Evolutionary conservation across 139 green algal species (phyloP).

Genomic region (Tetradesmus obliquus): DNA sequence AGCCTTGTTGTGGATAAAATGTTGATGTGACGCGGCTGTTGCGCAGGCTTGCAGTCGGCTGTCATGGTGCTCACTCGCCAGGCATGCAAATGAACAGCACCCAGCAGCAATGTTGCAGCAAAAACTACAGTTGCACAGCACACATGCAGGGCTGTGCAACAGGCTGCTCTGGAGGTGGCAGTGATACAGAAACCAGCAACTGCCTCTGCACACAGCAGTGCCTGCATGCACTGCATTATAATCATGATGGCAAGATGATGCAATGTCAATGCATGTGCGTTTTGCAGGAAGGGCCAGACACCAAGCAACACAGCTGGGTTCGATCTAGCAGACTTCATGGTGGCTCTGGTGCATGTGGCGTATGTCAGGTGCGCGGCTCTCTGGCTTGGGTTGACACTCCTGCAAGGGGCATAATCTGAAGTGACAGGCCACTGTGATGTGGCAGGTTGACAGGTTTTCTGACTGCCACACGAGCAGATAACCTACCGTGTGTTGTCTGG

Average conservation of each 20-base stretch:
- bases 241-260: not conserved
- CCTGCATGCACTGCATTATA: not conserved
- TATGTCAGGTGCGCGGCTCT: conserved; percentile 38
- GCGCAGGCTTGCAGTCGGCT: too few species aligned
- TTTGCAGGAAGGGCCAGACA: conserved; percentile 53
- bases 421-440: not conserved
- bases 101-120: not conserved
- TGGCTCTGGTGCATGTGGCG: conserved; percentile 68
- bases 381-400: not conserved
- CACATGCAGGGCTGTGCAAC: not conserved
- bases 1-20: not conserved
- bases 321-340: conserved; percentile 74
- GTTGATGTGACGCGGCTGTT: not conserved
- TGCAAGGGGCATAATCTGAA: not conserved
- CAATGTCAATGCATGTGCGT: not conserved
- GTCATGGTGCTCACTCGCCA: too few species aligned
- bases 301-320: conserved; percentile 63
- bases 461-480: too few species aligned
- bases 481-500: not conserved
- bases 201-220: not conserved
- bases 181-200: not conserved
- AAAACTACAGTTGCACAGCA: not conserved
- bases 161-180: not conserved
- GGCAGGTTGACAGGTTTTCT: too few species aligned
- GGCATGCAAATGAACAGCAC: not conserved